Evolutionary conservation across 1,139 yeast species (phyloP).

Genomic region (Magnusiomyces magnusii): DNA sequence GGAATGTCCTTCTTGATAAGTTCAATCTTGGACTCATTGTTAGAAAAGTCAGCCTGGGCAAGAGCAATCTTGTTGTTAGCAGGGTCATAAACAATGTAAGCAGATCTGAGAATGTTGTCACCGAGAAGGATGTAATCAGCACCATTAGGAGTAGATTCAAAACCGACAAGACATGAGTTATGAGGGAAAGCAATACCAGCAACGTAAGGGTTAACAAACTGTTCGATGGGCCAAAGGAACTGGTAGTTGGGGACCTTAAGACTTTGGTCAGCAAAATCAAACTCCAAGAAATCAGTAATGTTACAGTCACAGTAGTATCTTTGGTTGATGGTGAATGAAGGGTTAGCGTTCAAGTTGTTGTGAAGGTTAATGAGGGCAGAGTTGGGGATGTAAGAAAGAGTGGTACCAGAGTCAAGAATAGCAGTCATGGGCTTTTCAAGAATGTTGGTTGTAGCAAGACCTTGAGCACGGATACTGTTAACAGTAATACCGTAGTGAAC

Average conservation of each 20-base stretch:
- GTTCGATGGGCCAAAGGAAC: constrained; percentile 36
- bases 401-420: constrained; percentile 62
- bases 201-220: constrained; percentile 28
- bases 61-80: constrained; percentile 45
- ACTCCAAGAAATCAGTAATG: constrained; percentile 32
- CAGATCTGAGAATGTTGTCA: constrained; percentile 46
- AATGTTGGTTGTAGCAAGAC: constrained; percentile 33
- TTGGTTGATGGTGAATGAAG: constrained; percentile 33
- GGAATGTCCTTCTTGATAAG: constrained; percentile 28
- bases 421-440: constrained; percentile 36
- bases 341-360: constrained; percentile 32
- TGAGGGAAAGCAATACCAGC: constrained; percentile 32
- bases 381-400: constrained; percentile 48
- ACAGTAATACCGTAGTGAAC: constrained; percentile 45
- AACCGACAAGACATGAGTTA: constrained; percentile 34
- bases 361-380: constrained; percentile 32
- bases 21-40: constrained; percentile 25
- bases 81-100: constrained; percentile 50
- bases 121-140: constrained; percentile 37
- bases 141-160: constrained; percentile 27
- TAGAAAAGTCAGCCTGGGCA: constrained; percentile 40
- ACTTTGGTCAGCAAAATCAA: constrained; percentile 42
- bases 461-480: constrained; percentile 34
- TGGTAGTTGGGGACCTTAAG: constrained; percentile 43
- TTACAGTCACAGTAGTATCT: constrained; percentile 36